A percentile compares a stretch with the other conserved stretches of the same genome.
Conservation (phyloP, 2,329 filamentous ascomycete genomes). For the Emmonsiellopsis sp. region DNA sequence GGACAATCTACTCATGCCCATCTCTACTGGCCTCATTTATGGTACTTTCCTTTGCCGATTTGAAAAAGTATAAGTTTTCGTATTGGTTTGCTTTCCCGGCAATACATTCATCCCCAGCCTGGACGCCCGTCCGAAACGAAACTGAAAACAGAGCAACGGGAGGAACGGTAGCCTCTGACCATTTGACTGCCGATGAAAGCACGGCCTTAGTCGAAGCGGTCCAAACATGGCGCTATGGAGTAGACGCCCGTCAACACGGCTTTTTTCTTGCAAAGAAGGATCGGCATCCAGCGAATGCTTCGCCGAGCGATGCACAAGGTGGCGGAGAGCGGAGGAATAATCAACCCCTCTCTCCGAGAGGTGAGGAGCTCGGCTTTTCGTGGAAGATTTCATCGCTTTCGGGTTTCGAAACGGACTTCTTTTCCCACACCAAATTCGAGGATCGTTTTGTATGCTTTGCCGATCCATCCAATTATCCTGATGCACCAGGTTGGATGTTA, state of each 20-base stretch:
- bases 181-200: conserved; percentile 60
- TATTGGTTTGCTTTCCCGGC: conserved; percentile 98
- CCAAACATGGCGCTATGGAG: conserved; percentile 76
- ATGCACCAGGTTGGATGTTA: conserved; percentile 85
- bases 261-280: conserved; percentile 88
- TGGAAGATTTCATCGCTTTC: conserved; percentile 74
- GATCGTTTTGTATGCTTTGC: conserved; percentile 81
- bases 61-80: conserved; percentile 96
- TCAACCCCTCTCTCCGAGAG: conserved; percentile 42
- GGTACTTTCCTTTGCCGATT: conserved; percentile 83
- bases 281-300: conserved; percentile 26
- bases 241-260: conserved; percentile 76
- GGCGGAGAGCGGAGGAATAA: conserved; percentile 11
- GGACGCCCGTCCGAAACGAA: conserved; percentile 49
- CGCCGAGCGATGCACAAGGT: conserved; percentile 12
- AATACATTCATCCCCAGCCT: conserved; percentile 76
- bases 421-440: conserved; percentile 58
- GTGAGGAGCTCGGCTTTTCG: conserved; percentile 52
- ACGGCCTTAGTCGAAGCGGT: conserved; percentile 70
- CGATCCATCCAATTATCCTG: conserved; percentile 82
- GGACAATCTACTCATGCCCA: conserved; percentile 89
- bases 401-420: conserved; percentile 79
- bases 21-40: conserved; percentile 84
- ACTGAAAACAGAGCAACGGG: conserved; percentile 11
- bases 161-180: conserved; percentile 1